Percentiles rank a stretch among this genome's conserved stretches.
Conservation (phyloP, 2,329 filamentous ascomycete species). For the Neofusicoccum cordaticola region DNA sequence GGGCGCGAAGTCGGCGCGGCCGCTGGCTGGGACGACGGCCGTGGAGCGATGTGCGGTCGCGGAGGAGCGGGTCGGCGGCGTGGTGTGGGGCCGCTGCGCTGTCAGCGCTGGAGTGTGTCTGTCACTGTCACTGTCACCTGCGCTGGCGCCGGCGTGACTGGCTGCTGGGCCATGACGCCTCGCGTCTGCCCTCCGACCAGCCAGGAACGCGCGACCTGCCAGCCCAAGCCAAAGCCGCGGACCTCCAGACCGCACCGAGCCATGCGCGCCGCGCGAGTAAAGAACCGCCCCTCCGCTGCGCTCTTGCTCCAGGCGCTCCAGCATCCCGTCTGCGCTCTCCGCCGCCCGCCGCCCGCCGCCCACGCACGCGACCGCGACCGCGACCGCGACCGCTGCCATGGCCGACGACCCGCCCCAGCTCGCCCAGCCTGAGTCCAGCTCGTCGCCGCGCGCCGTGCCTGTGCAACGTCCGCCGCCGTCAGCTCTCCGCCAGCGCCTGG, state of each 20-base stretch:
- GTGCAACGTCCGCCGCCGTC: not conserved
- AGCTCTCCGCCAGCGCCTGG: slow-evolving; percentile 5
- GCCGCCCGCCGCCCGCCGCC: not conserved
- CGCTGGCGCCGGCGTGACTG: not conserved
- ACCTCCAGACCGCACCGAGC: not conserved
- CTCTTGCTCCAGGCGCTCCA: not conserved
- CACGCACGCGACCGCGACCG: not conserved
- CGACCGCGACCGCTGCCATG: slow-evolving; percentile 24
- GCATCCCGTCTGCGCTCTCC: not conserved
- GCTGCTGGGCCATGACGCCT: not conserved
- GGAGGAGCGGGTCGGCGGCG: too few relatives aligned
- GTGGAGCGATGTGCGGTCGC: too few relatives aligned
- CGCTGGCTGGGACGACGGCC: too few relatives aligned
- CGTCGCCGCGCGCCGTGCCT: not conserved
- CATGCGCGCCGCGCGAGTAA: not conserved
- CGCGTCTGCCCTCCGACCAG: not conserved
- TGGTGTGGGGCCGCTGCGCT: not conserved
- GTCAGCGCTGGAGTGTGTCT: not conserved
- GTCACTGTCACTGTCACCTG: not conserved
- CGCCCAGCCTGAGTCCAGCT: slow-evolving; percentile 18
- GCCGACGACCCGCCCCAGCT: slow-evolving; percentile 25
- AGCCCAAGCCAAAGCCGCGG: not conserved
- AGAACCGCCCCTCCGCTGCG: too few relatives aligned
- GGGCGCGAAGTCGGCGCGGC: too few relatives aligned
- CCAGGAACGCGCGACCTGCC: not conserved